phyloP scores from a whole-genome alignment of 305 asterid species.

The Fraxinus dipetala region DNA sequence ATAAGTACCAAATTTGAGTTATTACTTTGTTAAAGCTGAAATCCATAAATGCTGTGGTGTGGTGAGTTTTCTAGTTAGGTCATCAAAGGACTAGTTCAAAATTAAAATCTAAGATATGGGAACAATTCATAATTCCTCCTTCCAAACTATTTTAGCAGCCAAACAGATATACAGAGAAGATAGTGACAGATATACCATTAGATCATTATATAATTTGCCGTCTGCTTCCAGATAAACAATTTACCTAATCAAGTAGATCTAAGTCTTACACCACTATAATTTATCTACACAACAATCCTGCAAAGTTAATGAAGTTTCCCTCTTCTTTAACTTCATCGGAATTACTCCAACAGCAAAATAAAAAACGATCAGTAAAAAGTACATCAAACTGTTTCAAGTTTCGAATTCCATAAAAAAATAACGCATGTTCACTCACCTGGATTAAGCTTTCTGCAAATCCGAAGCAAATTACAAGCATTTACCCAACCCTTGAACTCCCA shows the following conservation, averaged over 20 bases:
- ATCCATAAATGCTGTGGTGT: not conserved
- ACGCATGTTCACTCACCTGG: conserved; percentile 33
- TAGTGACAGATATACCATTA: not conserved
- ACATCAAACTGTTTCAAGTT: conserved; percentile 15
- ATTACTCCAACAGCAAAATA: not conserved
- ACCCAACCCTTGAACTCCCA: conserved; percentile 20
- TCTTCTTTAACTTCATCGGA: conserved; percentile 17
- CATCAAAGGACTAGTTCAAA: not conserved
- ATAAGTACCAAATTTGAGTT: conserved; percentile 5
- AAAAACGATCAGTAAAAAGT: conserved; percentile 8
- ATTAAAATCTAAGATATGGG: not conserved
- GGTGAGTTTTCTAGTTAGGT: not conserved
- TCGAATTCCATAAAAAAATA: not conserved
- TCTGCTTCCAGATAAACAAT: conserved; percentile 13
- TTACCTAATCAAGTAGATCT: conserved; percentile 35
- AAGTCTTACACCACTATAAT: conserved; percentile 11
- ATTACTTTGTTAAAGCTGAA: not conserved
- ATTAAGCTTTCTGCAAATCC: conserved; percentile 24
- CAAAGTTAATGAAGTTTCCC: not conserved
- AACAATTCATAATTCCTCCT: not conserved
- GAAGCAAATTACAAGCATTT: conserved; percentile 36
- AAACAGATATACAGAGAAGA: conserved; percentile 13
- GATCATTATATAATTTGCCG: conserved; percentile 6
- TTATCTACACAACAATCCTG: not conserved
- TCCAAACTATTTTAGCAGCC: not conserved